phyloP scores from a whole-genome alignment of 2,329 filamentous ascomycete genomes.

The Verticillium zaregamsianum region DNA sequence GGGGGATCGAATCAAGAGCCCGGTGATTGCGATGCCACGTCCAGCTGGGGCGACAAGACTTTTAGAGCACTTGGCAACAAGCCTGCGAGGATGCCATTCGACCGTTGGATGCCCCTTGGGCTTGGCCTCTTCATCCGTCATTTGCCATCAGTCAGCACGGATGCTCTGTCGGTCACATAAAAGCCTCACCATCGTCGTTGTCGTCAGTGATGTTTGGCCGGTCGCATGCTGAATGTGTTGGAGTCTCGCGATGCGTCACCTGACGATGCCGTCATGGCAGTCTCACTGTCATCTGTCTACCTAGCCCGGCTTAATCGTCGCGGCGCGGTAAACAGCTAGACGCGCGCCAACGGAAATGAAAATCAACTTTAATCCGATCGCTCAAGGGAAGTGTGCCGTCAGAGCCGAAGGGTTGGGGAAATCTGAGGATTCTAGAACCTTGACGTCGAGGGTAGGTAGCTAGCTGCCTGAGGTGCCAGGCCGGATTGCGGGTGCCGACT shows the following conservation, averaged over 20 bases:
- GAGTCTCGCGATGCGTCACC: not conserved
- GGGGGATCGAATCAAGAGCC: not conserved
- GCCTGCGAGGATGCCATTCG: not conserved
- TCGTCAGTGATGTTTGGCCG: not conserved
- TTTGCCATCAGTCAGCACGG: not conserved
- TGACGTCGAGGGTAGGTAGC: no score
- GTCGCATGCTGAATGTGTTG: not conserved
- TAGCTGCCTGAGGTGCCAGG: not conserved
- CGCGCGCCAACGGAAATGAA: not conserved
- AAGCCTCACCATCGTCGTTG: not conserved
- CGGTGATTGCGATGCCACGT: conserved; percentile 2
- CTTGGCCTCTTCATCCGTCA: not conserved
- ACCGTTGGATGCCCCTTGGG: not conserved
- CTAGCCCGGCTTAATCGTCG: not conserved
- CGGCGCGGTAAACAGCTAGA: not conserved
- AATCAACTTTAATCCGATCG: not conserved
- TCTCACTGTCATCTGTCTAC: not conserved
- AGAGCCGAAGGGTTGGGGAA: not conserved
- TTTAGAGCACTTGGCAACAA: not conserved
- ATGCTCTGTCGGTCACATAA: not conserved
- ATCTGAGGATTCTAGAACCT: not conserved
- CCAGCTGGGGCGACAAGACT: conserved; percentile 3
- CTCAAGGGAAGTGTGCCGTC: not conserved
- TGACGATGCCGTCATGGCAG: not conserved
- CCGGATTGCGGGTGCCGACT: not conserved